phyloP scores from a whole-genome alignment of 495 filamentous ascomycete genomes.

The Acidomyces sp. region DNA sequence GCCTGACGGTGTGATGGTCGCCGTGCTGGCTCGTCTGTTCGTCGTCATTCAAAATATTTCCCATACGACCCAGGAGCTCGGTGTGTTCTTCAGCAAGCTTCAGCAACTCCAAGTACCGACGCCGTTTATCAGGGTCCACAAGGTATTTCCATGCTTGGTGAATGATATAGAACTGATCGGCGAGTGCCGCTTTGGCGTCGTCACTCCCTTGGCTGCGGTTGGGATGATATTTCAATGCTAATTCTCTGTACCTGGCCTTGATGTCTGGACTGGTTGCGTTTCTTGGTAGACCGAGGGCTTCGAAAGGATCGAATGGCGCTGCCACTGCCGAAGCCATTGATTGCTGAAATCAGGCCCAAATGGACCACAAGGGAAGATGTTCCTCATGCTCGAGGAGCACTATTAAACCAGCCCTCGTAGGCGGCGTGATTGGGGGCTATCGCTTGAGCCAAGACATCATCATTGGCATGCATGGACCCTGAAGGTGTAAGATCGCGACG shows the following conservation, averaged over 20 bases:
- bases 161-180: slow-evolving; percentile 11
- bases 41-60: slow-evolving; percentile 4
- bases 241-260: slow-evolving; percentile 7
- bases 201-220: slow-evolving; percentile 15
- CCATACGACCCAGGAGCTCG: slow-evolving; percentile 4
- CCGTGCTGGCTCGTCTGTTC: background rate
- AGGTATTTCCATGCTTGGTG: slow-evolving; percentile 14
- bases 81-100: slow-evolving; percentile 11
- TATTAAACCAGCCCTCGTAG: no score
- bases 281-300: slow-evolving; percentile 15
- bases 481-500: no score
- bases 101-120: slow-evolving; percentile 12
- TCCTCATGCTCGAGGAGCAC: no score
- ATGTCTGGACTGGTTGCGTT: slow-evolving; percentile 10
- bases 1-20: background rate
- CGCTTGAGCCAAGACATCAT: slow-evolving; percentile 2
- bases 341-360: background rate
- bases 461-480: no score
- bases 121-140: slow-evolving; percentile 10
- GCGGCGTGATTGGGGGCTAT: no score
- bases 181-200: slow-evolving; percentile 10
- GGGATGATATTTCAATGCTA: slow-evolving; percentile 15
- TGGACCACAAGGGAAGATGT: slow-evolving; percentile 32
- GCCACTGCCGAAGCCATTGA: slow-evolving; percentile 6
- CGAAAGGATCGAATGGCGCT: slow-evolving; percentile 15